Percentiles rank a stretch among this genome's conserved stretches.
phyloP scores from a whole-genome alignment of 2,329 filamentous ascomycete genomes.

The Fusarium tupiense region DNA sequence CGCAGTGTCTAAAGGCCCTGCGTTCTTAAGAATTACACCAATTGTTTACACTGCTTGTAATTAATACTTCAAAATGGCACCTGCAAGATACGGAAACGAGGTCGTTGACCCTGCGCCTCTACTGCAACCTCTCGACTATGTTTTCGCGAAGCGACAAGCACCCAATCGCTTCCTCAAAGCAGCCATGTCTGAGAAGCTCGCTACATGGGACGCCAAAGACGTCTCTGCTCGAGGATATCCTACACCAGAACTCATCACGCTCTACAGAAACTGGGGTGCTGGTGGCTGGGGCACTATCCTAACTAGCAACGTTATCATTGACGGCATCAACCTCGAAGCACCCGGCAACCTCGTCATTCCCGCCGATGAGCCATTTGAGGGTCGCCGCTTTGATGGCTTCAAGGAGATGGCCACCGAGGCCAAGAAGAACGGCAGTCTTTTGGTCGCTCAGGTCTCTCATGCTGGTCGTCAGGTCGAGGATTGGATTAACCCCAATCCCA shows the following conservation, averaged over 20 bases:
- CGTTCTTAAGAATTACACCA: neutral
- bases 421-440: conserved; percentile 15
- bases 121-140: conserved; percentile 20
- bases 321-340: conserved; percentile 22
- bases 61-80: conserved; percentile 4
- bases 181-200: conserved; percentile 26
- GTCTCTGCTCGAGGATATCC: conserved; percentile 26
- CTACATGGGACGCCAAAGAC: conserved; percentile 26
- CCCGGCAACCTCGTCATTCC: conserved; percentile 17
- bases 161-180: conserved; percentile 33
- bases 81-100: conserved; percentile 17
- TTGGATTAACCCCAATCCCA: conserved; percentile 27
- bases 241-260: conserved; percentile 20
- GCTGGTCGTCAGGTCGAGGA: conserved; percentile 31
- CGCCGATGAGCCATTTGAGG: conserved; percentile 11
- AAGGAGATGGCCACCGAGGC: conserved; percentile 19
- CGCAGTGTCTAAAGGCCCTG: neutral
- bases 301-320: conserved; percentile 26
- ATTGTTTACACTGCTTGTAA: neutral
- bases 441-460: conserved; percentile 27
- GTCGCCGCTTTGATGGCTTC: conserved; percentile 21
- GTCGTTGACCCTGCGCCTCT: conserved; percentile 23
- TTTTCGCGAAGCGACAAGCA: conserved; percentile 19
- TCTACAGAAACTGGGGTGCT: conserved; percentile 28
- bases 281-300: conserved; percentile 26